Evolutionary conservation across 306 rosid species (phyloP).

Genomic region (Casuarina equisetifolia): DNA sequence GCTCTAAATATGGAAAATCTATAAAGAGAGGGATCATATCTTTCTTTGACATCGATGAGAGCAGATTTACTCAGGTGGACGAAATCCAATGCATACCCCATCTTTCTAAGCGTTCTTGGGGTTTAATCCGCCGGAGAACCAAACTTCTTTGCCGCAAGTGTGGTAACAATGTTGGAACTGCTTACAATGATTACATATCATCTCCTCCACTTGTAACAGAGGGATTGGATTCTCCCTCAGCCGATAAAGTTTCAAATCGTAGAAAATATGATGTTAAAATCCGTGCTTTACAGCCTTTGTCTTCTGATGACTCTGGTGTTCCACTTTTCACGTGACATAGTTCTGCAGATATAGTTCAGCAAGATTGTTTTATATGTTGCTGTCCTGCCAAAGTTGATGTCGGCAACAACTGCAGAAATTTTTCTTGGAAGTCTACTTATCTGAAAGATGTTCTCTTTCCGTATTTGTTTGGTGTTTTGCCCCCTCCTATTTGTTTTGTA

Average conservation of each 20-base stretch:
- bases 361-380: conserved; percentile 16
- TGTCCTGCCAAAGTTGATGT: conserved; percentile 7
- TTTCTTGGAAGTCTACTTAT: conserved; percentile 14
- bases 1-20: conserved; percentile 83
- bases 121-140: conserved; percentile 66
- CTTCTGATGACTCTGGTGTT: conserved; percentile 49
- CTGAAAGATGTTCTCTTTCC: conserved; percentile 12
- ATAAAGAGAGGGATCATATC: conserved; percentile 84
- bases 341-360: conserved; percentile 22
- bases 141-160: conserved; percentile 93
- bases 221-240: conserved; percentile 46
- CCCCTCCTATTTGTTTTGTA: neutral
- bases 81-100: conserved; percentile 71
- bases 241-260: conserved; percentile 31
- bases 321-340: conserved; percentile 32
- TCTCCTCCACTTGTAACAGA: conserved; percentile 42
- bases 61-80: conserved; percentile 74
- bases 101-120: conserved; percentile 66
- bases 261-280: conserved; percentile 65
- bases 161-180: conserved; percentile 68
- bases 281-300: conserved; percentile 79
- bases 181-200: conserved; percentile 42
- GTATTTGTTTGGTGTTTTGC: conserved; percentile 26
- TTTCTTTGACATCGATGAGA: conserved; percentile 69
- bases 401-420: conserved; percentile 1